phyloP scores from a whole-genome alignment of 140 eudicot species.

The Stevia rebaudiana region DNA sequence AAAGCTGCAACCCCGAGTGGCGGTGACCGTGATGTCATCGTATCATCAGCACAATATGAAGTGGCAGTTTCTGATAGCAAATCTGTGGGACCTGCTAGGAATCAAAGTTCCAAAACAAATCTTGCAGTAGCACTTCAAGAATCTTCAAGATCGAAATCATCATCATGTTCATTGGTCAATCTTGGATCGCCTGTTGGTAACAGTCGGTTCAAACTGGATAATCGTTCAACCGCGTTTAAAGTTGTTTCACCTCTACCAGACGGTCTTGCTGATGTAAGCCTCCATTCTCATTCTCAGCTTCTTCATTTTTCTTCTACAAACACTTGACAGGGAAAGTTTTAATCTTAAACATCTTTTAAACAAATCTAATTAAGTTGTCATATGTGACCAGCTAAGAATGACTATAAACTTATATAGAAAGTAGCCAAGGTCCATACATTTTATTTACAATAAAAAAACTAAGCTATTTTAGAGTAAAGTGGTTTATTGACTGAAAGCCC shows the following conservation, averaged over 20 bases:
- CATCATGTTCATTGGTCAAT: slow-evolving; percentile 39
- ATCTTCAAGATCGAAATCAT: slow-evolving; percentile 38
- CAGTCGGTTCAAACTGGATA: slow-evolving; percentile 77
- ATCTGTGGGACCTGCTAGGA: slow-evolving; percentile 27
- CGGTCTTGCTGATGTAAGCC: slow-evolving; percentile 63
- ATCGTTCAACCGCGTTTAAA: slow-evolving; percentile 73
- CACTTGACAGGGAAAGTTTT: background rate
- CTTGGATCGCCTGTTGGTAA: slow-evolving; percentile 37
- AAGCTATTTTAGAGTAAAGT: background rate
- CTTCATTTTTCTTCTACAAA: background rate
- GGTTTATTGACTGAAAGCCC: background rate
- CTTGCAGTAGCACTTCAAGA: slow-evolving; percentile 29
- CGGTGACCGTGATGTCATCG: slow-evolving; percentile 25
- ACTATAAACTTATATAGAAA: background rate
- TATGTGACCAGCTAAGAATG: no score
- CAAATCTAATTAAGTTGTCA: no score
- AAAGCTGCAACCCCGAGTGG: slow-evolving; percentile 33
- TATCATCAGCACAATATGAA: slow-evolving; percentile 36
- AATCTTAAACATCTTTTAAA: background rate
- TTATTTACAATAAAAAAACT: background rate
- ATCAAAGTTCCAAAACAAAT: slow-evolving; percentile 30
- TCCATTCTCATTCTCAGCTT: slow-evolving; percentile 2
- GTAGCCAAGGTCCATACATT: background rate
- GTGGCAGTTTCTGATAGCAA: slow-evolving; percentile 16
- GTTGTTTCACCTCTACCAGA: slow-evolving; percentile 63